Conservation (phyloP, 306 rosid genomes). For the Erythrophleum fordii region DNA sequence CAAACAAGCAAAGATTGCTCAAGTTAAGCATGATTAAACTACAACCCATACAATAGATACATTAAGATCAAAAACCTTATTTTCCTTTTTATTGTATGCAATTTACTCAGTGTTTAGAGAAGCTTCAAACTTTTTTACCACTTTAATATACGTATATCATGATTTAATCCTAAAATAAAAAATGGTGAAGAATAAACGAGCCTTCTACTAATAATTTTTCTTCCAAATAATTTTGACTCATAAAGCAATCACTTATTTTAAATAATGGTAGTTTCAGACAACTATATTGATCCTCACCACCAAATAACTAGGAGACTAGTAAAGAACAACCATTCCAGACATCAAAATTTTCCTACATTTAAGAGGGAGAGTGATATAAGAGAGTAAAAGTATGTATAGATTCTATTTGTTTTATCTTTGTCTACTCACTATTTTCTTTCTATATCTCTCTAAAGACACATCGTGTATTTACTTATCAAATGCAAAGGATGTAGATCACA, state of each 20-base stretch:
- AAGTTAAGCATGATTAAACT: constrained; percentile 26
- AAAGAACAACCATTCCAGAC: background rate
- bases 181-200: background rate
- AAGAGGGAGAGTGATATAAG: no score
- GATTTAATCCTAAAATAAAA: background rate
- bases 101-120: background rate
- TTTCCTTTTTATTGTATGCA: background rate
- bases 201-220: background rate
- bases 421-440: no score
- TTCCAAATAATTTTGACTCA: background rate
- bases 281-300: background rate
- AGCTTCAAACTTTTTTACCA: background rate
- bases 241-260: background rate
- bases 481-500: no score
- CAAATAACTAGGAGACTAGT: background rate
- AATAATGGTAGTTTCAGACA: background rate
- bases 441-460: no score
- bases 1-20: background rate
- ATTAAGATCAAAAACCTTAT: constrained; percentile 2
- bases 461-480: no score
- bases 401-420: no score
- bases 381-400: no score
- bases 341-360: no score
- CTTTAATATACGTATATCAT: no score
- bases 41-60: background rate